phyloP scores from a whole-genome alignment of 305 asterid species.

The Euphrasia arctica region DNA sequence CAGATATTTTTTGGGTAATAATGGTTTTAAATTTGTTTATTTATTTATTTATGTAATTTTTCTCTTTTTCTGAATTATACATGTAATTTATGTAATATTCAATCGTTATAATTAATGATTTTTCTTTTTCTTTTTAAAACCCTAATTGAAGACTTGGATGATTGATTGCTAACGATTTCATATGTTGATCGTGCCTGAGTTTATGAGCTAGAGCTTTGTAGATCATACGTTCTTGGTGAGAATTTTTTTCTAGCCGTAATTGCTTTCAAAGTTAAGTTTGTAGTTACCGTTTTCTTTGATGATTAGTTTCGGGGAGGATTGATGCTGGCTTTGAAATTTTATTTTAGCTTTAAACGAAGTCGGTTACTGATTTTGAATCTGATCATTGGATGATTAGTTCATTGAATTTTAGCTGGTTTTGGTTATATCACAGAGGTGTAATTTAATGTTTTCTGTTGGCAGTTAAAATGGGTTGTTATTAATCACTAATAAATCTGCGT shows the following conservation, averaged over 20 bases:
- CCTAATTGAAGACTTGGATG: constrained; percentile 67
- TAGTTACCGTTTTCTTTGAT: too few species aligned
- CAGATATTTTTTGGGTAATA: constrained; percentile 4
- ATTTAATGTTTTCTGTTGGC: constrained; percentile 20
- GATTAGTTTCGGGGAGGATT: constrained; percentile 19
- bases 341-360: constrained; percentile 27
- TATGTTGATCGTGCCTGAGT: constrained; percentile 41
- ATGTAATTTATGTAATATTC: constrained; percentile 13
- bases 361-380: constrained; percentile 26
- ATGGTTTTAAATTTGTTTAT: not conserved
- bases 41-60: constrained; percentile 11
- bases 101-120: constrained; percentile 4
- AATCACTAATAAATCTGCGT: constrained; percentile 16
- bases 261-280: constrained; percentile 20
- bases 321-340: constrained; percentile 26
- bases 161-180: constrained; percentile 29
- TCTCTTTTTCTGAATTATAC: not conserved
- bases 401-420: constrained; percentile 27
- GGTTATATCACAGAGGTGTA: constrained; percentile 22
- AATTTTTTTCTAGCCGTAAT: constrained; percentile 33
- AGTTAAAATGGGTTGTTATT: constrained; percentile 19
- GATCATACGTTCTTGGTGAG: constrained; percentile 47
- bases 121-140: constrained; percentile 45
- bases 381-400: constrained; percentile 30
- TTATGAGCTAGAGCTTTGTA: constrained; percentile 39